A percentile compares a stretch with the other conserved stretches of the same genome.
These are phyloP conservation scores for Parastagonospora avenae DNA, from an alignment of 2,329 filamentous ascomycete species.

Conservation along the genomic window DNA sequence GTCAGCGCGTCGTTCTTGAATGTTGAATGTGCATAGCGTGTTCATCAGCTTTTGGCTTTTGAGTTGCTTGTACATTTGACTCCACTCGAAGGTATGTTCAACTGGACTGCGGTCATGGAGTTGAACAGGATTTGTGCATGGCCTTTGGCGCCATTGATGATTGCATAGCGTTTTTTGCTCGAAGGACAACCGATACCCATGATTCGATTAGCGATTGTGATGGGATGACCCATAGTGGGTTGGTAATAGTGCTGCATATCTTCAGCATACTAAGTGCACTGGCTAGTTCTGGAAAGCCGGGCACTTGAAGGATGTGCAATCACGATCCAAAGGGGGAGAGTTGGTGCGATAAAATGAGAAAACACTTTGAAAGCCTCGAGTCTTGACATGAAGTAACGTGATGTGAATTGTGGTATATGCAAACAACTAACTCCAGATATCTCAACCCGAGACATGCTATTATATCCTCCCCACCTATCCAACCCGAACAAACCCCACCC, in stretches of 20 bases:
- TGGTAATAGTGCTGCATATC: not conserved
- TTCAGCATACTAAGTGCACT: not conserved
- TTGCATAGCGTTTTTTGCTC: conserved; percentile 22
- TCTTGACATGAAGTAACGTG: not conserved
- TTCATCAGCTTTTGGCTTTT: not conserved
- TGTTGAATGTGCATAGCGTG: conserved; percentile 3
- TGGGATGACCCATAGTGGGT: not conserved
- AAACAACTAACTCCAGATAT: not conserved
- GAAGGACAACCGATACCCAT: conserved; percentile 17
- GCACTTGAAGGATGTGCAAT: too few relatives aligned
- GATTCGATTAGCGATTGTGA: conserved; percentile 12
- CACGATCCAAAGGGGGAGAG: too few relatives aligned
- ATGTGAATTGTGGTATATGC: not conserved
- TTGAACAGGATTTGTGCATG: conserved; percentile 1
- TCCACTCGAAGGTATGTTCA: not conserved
- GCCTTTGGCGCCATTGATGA: conserved; percentile 7
- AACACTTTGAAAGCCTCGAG: not conserved
- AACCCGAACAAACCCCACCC: not conserved
- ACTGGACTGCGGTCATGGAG: not conserved
- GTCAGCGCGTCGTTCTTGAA: conserved; percentile 22
- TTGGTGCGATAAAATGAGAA: too few relatives aligned
- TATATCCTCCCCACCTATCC: too few relatives aligned
- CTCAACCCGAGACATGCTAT: too few relatives aligned
- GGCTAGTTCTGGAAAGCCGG: too few relatives aligned
- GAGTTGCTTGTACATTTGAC: not conserved